Evolutionary conservation across 169 alveolate genomes (phyloP).

Genomic region (Plasmodium ovale): DNA sequence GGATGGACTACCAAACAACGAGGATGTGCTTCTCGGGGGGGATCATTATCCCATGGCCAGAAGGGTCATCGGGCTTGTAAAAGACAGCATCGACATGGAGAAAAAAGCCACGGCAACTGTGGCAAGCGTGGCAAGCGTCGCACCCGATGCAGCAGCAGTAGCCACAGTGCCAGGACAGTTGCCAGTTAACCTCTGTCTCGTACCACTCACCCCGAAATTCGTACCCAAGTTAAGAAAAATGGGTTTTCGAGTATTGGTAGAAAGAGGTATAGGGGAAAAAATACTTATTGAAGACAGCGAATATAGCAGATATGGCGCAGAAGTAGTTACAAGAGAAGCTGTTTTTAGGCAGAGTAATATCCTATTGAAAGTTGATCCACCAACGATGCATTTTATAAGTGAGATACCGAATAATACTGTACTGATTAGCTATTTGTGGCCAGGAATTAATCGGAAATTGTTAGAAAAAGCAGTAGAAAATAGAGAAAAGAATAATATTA

Average conservation of each 20-base stretch:
- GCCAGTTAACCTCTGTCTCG: constrained; percentile 65
- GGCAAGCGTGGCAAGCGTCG: neutral
- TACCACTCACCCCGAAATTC: constrained; percentile 90
- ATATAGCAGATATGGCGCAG: constrained; percentile 81
- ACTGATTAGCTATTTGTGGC: constrained; percentile 88
- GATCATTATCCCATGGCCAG: constrained; percentile 83
- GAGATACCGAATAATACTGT: constrained; percentile 84
- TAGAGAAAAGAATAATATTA: constrained; percentile 78
- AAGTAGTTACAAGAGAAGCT: constrained; percentile 77
- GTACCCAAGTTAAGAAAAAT: constrained; percentile 84
- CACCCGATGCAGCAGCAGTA: neutral
- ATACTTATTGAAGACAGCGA: constrained; percentile 87
- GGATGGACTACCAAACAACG: constrained; percentile 11
- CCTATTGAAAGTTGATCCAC: constrained; percentile 87
- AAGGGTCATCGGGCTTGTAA: constrained; percentile 82
- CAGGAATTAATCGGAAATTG: constrained; percentile 80
- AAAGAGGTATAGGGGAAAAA: constrained; percentile 88
- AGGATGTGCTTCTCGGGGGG: constrained; percentile 76
- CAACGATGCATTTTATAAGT: constrained; percentile 81
- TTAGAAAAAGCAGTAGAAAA: constrained; percentile 77
- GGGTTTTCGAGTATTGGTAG: constrained; percentile 89
- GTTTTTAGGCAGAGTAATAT: constrained; percentile 83
- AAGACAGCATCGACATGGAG: constrained; percentile 37
- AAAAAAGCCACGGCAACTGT: neutral
- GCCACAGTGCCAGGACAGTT: neutral